Evolutionary conservation across 2,329 filamentous ascomycete genomes (phyloP), one percentile per base, ranked within the genome.

Genomic region (Ophiocordyceps camponoti-rufipedis): DNA sequence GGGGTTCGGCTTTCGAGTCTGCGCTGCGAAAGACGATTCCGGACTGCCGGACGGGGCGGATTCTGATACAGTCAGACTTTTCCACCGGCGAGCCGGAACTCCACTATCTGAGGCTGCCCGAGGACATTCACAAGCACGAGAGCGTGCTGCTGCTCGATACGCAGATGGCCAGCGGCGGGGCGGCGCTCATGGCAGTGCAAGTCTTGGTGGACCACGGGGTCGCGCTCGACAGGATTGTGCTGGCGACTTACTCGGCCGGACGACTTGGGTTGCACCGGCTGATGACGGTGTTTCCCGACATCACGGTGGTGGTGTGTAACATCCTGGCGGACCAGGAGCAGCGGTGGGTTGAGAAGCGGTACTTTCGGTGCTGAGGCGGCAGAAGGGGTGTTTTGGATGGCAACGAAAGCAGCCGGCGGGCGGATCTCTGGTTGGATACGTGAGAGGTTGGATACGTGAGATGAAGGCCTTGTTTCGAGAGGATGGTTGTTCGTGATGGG

Each of bases 131-230:
- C 48, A 62, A 73, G 40, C 83, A 94, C 56, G 80, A 85, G 51
- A 82, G 82, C 44, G 86, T 98, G 16, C 68, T 98, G 48, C 69
- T 98, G 8, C 68, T 96, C 18, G 91, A 96, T 61, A 81, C 88
- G 13, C 91, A 98, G 59, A 95, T 96, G 83, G 86, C 85, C 28
- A 88, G 82, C 49, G 91, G 91, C 41, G 89, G 88, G 33, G 75
- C 78, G 14, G 77, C 76, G 1, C 67, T 98, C 47, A 98, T 98
- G 91, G 87, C 91, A 1, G 88, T 96, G 40, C 83, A 91, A 56
- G 85, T 96, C n/a, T 68, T 98, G 45, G 78, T 94, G 14, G 91
- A 98, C 60, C 88, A 96, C 57, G 91, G 91, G 11, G 88, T 96
- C 7, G 67, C 76, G 6, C 80, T 91, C 57, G 75, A 85, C 42